Evolutionary conservation across 164 flowering plant genomes (phyloP), one percentile per base, ranked within the genome.

Genomic region (Liquidambar formosana): DNA sequence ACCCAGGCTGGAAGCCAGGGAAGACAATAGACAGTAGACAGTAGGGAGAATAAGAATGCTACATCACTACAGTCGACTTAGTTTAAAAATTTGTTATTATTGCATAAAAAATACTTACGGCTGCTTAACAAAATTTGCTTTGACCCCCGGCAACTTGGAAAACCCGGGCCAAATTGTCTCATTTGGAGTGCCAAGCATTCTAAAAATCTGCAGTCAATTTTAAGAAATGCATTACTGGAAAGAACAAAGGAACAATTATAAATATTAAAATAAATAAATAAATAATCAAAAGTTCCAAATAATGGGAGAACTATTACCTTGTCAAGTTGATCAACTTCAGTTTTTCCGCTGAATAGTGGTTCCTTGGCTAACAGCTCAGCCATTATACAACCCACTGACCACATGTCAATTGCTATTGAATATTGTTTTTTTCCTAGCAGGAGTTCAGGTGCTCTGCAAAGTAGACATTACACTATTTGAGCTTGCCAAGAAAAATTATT

Each of bases 381-480:
- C 94, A 91, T 89, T 63, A 91, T 87, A 64, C 97, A 91, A 27
- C 97, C 97, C 19, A 91, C 73, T 0, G 97, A 91, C 97, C 97
- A 91, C 94, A 91, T 88, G 76, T 91, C 97, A 73, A 91, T 75
- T 3, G 91, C 92, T 15, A 89, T 89, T 25, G 97, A 91, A 75
- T 91, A 91, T 66, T 86, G 75, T 72, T 84, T 83, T 49, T 81
- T 73, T 46, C 90, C 91, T 27, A 89, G 76, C 18, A 91, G 77
- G 67, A 91, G 85, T 77, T 91, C 94, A 69, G 97, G 97, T 38
- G 97, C 94, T 79, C 96, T 90, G 84, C 66, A 70, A 63, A 22
- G 54, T 13, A 52, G 52, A 43, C n/a, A 64, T 16, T 0, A 13
- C 26, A 47, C 44, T 11, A 49, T 11, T 25, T 15, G 14, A 43